These are phyloP conservation scores for Myxozyma neotropica DNA, from an alignment of 805 yeast genomes.

Conservation along the genomic window DNA sequence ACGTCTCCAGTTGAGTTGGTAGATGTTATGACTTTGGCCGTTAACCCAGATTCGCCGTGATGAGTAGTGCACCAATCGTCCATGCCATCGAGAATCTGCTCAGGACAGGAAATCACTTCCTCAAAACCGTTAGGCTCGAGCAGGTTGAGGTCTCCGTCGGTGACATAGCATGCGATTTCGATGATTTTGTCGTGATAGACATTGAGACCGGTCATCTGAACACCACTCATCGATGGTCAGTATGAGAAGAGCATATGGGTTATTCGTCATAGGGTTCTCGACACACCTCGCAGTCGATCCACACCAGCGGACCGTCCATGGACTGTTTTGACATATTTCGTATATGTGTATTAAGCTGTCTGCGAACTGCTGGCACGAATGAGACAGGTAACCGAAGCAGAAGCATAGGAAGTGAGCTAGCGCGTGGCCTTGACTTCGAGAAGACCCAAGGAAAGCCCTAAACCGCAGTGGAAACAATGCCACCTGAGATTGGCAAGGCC, in stretches of 20 bases:
- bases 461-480: not conserved
- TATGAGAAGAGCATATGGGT: not conserved
- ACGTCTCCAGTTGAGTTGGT: slow-evolving; percentile 60
- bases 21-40: slow-evolving; percentile 64
- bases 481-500: too few relatives aligned
- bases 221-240: too few relatives aligned
- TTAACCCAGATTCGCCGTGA: slow-evolving; percentile 76
- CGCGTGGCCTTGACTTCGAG: too few relatives aligned
- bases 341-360: not conserved
- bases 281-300: slow-evolving; percentile 89
- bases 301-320: slow-evolving; percentile 49
- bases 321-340: not conserved
- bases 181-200: slow-evolving; percentile 79
- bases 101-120: slow-evolving; percentile 72
- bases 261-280: too few relatives aligned
- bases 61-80: slow-evolving; percentile 84
- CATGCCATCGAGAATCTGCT: slow-evolving; percentile 68
- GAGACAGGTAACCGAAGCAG: not conserved
- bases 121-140: slow-evolving; percentile 77
- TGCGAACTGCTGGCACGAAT: not conserved
- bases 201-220: slow-evolving; percentile 86
- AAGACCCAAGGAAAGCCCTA: not conserved
- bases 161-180: slow-evolving; percentile 87
- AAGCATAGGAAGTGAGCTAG: not conserved
- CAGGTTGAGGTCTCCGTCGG: slow-evolving; percentile 76